These are phyloP conservation scores for Plectosphaerella cucumerina DNA, from an alignment of 2,329 filamentous ascomycete genomes.

Conservation along the genomic window DNA sequence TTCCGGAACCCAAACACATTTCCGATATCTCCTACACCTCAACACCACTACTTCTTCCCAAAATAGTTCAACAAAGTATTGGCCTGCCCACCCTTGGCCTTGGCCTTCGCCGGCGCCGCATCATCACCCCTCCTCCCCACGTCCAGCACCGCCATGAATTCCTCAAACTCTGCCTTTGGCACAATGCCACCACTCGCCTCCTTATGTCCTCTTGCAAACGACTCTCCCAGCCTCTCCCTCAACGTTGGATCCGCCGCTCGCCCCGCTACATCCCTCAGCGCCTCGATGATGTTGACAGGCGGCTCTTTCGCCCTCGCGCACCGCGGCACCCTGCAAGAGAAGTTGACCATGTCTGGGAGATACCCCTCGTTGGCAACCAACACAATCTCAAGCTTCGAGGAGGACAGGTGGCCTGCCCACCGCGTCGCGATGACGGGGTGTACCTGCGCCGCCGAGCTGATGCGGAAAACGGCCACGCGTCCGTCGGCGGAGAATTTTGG, in stretches of 20 bases:
- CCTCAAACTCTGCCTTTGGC: conserved; percentile 56
- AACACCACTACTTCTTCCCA: conserved; percentile 29
- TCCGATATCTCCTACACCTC: no score
- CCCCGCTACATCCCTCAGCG: conserved; percentile 46
- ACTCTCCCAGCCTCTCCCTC: conserved; percentile 51
- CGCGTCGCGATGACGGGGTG: conserved; percentile 65
- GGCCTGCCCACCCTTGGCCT: conserved; percentile 33
- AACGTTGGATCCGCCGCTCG: conserved; percentile 31
- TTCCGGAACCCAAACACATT: no score
- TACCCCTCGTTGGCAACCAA: conserved; percentile 66
- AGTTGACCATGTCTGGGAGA: conserved; percentile 58
- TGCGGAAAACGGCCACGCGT: conserved; percentile 58
- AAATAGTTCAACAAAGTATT: conserved; percentile 56
- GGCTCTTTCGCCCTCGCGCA: conserved; percentile 48
- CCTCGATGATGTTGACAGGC: conserved; percentile 60
- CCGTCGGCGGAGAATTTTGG: conserved; percentile 62
- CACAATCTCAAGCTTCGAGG: conserved; percentile 56
- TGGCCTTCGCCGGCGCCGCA: conserved; percentile 20
- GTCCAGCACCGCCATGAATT: conserved; percentile 55
- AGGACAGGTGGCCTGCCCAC: conserved; percentile 59
- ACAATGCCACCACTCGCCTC: conserved; percentile 64
- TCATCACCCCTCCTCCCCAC: conserved; percentile 49
- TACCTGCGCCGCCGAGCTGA: conserved; percentile 56
- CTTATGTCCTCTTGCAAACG: conserved; percentile 63
- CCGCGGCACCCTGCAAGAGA: conserved; percentile 59